phyloP scores from a whole-genome alignment of 371 early-diverging fungal species.

The Syncephalastrum racemosum region DNA sequence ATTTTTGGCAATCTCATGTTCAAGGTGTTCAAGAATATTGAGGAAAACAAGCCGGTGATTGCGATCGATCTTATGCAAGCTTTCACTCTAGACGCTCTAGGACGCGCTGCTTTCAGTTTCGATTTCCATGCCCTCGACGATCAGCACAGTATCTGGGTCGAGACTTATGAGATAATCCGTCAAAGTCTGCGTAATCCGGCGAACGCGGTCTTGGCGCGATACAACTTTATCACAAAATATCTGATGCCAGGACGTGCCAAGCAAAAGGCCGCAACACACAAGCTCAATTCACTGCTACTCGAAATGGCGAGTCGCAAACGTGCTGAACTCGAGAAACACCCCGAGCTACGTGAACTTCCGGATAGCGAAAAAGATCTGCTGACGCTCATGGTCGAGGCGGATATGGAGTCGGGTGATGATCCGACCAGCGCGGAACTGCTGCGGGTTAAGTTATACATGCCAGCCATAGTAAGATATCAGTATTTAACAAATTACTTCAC shows the following conservation, averaged over 20 bases:
- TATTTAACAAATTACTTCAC: too few species aligned
- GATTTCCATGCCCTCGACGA: conserved; percentile 25
- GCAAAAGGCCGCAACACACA: conserved; percentile 10
- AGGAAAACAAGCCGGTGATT: conserved; percentile 6
- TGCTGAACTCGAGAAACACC: neutral
- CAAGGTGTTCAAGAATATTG: conserved; percentile 19
- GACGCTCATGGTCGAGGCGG: conserved; percentile 41
- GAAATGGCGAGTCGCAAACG: too few species aligned
- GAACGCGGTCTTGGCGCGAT: neutral
- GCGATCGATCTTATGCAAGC: conserved; percentile 14
- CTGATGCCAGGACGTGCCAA: too few species aligned
- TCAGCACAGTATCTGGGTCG: conserved; percentile 25
- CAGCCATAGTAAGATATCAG: too few species aligned
- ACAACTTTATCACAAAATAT: too few species aligned
- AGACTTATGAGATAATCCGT: conserved; percentile 18
- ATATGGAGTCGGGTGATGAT: conserved; percentile 21
- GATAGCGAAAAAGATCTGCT: conserved; percentile 40
- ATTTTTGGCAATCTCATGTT: conserved; percentile 24
- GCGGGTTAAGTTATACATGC: conserved; percentile 4
- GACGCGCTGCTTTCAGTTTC: conserved; percentile 40
- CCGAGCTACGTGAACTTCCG: conserved; percentile 23
- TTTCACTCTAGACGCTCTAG: conserved; percentile 37
- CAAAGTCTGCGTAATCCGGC: neutral
- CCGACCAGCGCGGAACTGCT: conserved; percentile 22
- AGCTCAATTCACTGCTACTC: neutral